Conservation (phyloP, 371 early-diverging fungal species). For the Chytridium lagenaria region DNA sequence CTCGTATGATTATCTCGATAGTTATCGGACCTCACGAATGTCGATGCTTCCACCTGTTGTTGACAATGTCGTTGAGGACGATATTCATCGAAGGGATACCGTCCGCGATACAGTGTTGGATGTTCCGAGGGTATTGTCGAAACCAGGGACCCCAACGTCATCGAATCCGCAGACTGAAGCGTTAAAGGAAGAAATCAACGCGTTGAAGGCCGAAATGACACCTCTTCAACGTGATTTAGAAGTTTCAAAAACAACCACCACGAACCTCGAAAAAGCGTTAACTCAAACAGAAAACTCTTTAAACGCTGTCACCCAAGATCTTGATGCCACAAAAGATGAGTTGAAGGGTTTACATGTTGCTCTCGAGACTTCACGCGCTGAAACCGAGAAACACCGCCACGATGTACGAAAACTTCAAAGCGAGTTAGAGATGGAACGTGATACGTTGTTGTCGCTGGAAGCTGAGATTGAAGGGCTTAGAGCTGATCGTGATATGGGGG, state of each 20-base stretch:
- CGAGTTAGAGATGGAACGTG: background rate
- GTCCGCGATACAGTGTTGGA: constrained; percentile 13
- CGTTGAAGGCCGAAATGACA: background rate
- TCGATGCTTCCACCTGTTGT: background rate
- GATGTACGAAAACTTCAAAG: background rate
- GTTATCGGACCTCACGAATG: background rate
- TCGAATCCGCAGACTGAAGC: too few species aligned
- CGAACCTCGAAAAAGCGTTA: too few species aligned
- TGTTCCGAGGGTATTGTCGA: constrained; percentile 5
- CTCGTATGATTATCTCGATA: constrained; percentile 12
- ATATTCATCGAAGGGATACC: background rate
- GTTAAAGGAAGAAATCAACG: background rate
- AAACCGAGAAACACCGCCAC: background rate
- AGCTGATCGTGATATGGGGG: constrained; percentile 8
- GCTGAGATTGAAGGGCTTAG: background rate
- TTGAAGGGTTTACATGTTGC: too few species aligned
- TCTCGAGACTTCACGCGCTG: too few species aligned
- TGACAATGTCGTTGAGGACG: background rate
- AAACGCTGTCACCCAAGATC: too few species aligned
- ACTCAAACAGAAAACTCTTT: too few species aligned
- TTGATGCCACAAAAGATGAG: too few species aligned
- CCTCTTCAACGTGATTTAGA: background rate
- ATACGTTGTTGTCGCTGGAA: background rate
- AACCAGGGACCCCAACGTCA: background rate
- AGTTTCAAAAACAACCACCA: too few species aligned